These are phyloP conservation scores for Trichomonas gallinae DNA, from an alignment of 208 protist species.

Conservation along the genomic window DNA sequence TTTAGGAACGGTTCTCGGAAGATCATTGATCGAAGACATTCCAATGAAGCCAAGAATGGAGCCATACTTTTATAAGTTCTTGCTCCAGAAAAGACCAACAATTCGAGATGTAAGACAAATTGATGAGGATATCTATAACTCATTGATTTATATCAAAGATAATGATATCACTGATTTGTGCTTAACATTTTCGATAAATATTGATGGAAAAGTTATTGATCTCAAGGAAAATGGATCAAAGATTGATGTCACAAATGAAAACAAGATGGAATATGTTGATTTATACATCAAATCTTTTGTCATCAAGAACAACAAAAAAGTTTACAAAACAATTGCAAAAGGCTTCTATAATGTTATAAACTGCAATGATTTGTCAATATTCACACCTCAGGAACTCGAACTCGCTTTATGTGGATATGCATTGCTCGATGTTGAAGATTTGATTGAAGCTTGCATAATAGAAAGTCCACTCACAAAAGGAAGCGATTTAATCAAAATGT, in stretches of 20 bases:
- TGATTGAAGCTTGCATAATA: conserved; percentile 72
- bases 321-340: conserved; percentile 75
- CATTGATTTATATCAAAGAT: conserved; percentile 69
- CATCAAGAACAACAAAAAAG: conserved; percentile 67
- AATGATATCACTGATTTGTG: conserved; percentile 70
- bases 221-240: conserved; percentile 69
- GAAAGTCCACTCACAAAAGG: conserved; percentile 24
- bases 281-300: conserved; percentile 72
- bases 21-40: conserved; percentile 63
- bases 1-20: conserved; percentile 60
- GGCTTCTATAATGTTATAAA: conserved; percentile 88
- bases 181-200: conserved; percentile 73
- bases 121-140: conserved; percentile 77
- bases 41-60: conserved; percentile 88
- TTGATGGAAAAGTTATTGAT: conserved; percentile 65
- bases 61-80: conserved; percentile 87
- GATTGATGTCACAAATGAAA: conserved; percentile 80
- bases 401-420: conserved; percentile 85
- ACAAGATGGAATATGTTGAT: conserved; percentile 84
- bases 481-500: conserved; percentile 65
- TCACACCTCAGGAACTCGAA: conserved; percentile 87
- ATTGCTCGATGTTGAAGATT: conserved; percentile 83
- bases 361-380: conserved; percentile 65
- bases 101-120: conserved; percentile 82
- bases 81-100: conserved; percentile 67